These are phyloP conservation scores for Naegleria gruberi DNA, from an alignment of 208 protist species.

Conservation along the genomic window DNA sequence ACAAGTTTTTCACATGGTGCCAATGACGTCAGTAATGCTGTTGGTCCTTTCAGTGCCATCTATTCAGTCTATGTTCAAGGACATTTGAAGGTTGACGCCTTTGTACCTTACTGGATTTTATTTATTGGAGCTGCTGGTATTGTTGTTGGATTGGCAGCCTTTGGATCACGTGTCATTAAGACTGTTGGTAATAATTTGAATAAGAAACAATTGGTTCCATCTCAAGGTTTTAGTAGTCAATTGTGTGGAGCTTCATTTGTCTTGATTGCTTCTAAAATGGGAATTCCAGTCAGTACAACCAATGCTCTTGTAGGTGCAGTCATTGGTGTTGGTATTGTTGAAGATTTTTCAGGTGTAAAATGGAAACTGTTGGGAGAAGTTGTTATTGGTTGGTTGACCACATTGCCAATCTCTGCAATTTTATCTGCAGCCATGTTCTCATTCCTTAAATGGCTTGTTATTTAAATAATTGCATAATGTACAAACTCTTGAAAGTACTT, in stretches of 20 bases:
- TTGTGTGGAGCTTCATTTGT: conserved; percentile 62
- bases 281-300: conserved; percentile 72
- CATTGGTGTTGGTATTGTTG: conserved; percentile 63
- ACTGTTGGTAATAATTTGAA: conserved; percentile 59
- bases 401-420: neutral
- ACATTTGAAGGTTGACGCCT: conserved; percentile 34
- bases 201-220: conserved; percentile 44
- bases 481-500: too few species aligned
- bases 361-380: neutral
- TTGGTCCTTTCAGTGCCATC: conserved; percentile 57
- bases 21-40: conserved; percentile 53
- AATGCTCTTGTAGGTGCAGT: conserved; percentile 75
- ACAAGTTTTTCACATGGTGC: conserved; percentile 69
- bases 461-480: neutral
- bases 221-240: conserved; percentile 58
- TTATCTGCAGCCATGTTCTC: neutral
- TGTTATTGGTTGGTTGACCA: neutral
- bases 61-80: conserved; percentile 55
- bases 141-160: conserved; percentile 58
- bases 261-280: conserved; percentile 61
- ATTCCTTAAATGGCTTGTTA: neutral
- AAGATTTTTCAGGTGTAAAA: conserved; percentile 19
- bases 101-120: conserved; percentile 61
- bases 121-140: conserved; percentile 58
- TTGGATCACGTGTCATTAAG: conserved; percentile 58